Evolutionary conservation across 352 stramenopile genomes (phyloP), one percentile per base, ranked within the genome.

Genomic region (Pythium chondricola): DNA sequence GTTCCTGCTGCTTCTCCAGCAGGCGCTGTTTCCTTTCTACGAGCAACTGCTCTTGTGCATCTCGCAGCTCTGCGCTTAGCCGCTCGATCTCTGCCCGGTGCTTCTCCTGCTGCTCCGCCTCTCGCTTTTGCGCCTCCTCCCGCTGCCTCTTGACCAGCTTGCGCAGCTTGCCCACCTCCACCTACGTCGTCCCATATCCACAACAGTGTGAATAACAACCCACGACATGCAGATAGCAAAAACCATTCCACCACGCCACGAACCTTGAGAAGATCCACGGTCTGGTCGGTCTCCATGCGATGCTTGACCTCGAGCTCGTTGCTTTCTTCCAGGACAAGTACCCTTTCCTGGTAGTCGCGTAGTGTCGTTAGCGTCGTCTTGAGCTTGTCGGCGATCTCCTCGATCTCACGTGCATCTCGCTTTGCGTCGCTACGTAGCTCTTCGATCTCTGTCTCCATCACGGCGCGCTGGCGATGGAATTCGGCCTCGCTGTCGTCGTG

Each of bases 131-230:
- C 65, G 84, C 79, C 29, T 85, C 74, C 0, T 65, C 45, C 14
- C 71, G 67, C 42, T 89, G 72, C 20, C 50, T 58, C 6, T 56
- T 52, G 8, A 90, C 70, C 0, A 90, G 59, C 6, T 65, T 63
- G 7, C 72, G 64, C 10, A 90, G 48, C 25, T 90, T 88, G 30
- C 79, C 76, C 25, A 87, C 68, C 50, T 90, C 73, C 2, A 78
- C 47, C 41, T 69, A n/a, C n/a, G n/a, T n/a, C n/a, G n/a, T n/a
- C n/a, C n/a, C n/a, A n/a, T n/a, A n/a, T n/a, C n/a, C n/a, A n/a
- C n/a, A n/a, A n/a, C n/a, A n/a, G n/a, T n/a, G 29, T 20, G 6
- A 22, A 29, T 17, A 1, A 48, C 37, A 30, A 1, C 11, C 17
- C 50, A 50, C 17, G 11, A 27, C n/a, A 56, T 13, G 13, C 29